Conservation (phyloP, 1,139 yeast genomes). For the Geotrichum carabidarum region DNA sequence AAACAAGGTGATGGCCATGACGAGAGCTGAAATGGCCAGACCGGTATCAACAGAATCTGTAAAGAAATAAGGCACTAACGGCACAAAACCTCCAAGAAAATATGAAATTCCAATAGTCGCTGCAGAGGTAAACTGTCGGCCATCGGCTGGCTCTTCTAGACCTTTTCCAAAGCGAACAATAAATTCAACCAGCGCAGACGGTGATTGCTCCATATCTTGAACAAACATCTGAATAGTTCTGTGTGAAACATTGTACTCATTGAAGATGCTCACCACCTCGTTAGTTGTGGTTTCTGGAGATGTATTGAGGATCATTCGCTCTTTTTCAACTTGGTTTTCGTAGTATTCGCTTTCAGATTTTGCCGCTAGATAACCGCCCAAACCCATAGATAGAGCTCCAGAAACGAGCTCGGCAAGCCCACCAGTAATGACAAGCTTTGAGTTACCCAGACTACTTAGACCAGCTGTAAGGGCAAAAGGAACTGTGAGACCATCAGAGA, state of each 20-base stretch:
- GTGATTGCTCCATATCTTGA: constrained; percentile 58
- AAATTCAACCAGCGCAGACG: constrained; percentile 57
- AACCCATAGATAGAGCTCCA: constrained; percentile 84
- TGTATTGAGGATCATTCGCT: constrained; percentile 50
- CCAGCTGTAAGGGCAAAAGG: constrained; percentile 89
- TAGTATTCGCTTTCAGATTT: constrained; percentile 58
- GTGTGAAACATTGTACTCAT: constrained; percentile 62
- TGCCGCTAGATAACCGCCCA: constrained; percentile 82
- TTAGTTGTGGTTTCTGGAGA: constrained; percentile 49
- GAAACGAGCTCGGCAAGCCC: constrained; percentile 82
- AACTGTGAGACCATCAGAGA: constrained; percentile 76
- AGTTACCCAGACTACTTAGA: constrained; percentile 64
- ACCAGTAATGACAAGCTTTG: constrained; percentile 73
- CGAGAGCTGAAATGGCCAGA: constrained; percentile 65
- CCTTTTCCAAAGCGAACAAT: constrained; percentile 70
- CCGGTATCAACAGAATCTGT: constrained; percentile 69
- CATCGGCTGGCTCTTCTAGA: constrained; percentile 74
- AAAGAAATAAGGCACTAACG: constrained; percentile 74
- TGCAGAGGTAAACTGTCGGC: constrained; percentile 70
- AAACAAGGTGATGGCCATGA: constrained; percentile 82
- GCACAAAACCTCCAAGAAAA: constrained; percentile 75
- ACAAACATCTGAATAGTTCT: constrained; percentile 56
- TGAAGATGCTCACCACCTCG: constrained; percentile 61
- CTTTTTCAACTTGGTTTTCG: constrained; percentile 53
- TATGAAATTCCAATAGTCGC: constrained; percentile 70